Evolutionary conservation across 2,329 filamentous ascomycete genomes (phyloP).

Genomic region (Lecanicillium sp.): DNA sequence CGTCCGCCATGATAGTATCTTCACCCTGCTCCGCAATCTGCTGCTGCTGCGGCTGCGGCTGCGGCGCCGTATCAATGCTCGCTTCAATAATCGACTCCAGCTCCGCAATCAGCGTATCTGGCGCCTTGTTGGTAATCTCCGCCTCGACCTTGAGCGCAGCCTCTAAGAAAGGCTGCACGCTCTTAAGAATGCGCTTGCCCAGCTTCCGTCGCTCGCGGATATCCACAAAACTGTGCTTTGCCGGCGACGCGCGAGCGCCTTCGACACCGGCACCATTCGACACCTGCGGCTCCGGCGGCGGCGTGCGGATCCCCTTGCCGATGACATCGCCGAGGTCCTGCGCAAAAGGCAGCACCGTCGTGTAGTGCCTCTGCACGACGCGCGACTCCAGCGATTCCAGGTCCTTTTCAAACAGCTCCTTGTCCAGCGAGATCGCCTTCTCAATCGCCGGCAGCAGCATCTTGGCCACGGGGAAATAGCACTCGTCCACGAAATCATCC

Average conservation of each 20-base stretch:
- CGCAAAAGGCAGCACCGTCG: constrained; percentile 51
- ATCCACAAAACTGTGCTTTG: constrained; percentile 53
- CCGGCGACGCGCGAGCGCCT: constrained; percentile 41
- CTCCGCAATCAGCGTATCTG: constrained; percentile 64
- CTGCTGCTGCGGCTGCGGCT: constrained; percentile 30
- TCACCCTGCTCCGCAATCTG: constrained; percentile 26
- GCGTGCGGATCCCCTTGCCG: constrained; percentile 43
- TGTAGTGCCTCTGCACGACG: constrained; percentile 52
- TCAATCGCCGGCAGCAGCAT: constrained; percentile 73
- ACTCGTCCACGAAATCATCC: constrained; percentile 72
- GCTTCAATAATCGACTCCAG: constrained; percentile 67
- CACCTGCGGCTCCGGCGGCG: constrained; percentile 25
- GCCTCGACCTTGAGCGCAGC: constrained; percentile 72
- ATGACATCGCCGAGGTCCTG: constrained; percentile 52
- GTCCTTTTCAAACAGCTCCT: constrained; percentile 50
- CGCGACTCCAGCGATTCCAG: constrained; percentile 44
- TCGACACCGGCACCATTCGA: constrained; percentile 26
- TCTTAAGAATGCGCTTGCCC: constrained; percentile 84
- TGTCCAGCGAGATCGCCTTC: constrained; percentile 70
- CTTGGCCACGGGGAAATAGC: constrained; percentile 84
- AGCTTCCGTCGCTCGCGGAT: constrained; percentile 75
- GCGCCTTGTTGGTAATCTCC: constrained; percentile 66
- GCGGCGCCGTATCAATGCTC: constrained; percentile 52
- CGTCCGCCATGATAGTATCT: constrained; percentile 45
- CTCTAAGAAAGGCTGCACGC: constrained; percentile 71